These are phyloP conservation scores for Paspalum notatum DNA, from an alignment of 176 grass and related monocot genomes.

Conservation along the genomic window DNA sequence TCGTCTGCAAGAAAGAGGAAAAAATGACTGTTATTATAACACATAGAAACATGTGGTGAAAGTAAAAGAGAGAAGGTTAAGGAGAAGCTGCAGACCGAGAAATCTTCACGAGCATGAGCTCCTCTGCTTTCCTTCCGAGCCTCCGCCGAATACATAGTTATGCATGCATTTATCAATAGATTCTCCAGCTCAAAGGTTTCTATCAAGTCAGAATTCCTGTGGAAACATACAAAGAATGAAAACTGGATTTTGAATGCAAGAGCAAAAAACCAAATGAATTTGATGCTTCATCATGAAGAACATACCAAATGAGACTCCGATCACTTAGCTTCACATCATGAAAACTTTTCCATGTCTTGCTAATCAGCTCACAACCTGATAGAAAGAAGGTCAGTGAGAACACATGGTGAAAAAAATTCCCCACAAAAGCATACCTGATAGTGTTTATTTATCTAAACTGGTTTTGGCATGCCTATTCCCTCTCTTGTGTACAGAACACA, in stretches of 20 bases:
- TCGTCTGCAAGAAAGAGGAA: constrained; percentile 62
- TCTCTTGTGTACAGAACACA: too few relatives aligned
- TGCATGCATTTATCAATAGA: constrained; percentile 90
- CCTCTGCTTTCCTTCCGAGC: constrained; percentile 95
- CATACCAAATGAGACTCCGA: constrained; percentile 86
- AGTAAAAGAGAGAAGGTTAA: not conserved
- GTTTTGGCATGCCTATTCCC: not conserved
- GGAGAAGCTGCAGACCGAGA: constrained; percentile 59
- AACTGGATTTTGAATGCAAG: constrained; percentile 35
- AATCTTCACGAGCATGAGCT: constrained; percentile 96
- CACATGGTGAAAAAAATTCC: constrained; percentile 1
- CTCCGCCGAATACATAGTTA: constrained; percentile 95
- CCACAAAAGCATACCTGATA: not conserved
- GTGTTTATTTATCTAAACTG: not conserved
- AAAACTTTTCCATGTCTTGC: constrained; percentile 71
- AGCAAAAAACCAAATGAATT: constrained; percentile 20
- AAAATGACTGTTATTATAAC: not conserved
- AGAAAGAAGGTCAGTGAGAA: constrained; percentile 18
- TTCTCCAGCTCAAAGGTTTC: constrained; percentile 95
- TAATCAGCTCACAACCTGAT: constrained; percentile 74
- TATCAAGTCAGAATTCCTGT: constrained; percentile 94
- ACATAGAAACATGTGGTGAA: not conserved
- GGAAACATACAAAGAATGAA: constrained; percentile 22
- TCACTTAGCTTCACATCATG: constrained; percentile 69
- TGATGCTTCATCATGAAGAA: not conserved